Percentiles rank a stretch among this genome's conserved stretches.
Conservation (phyloP, 164 flowering plant genomes). For the Kalanchoe fedtschenkoi region DNA sequence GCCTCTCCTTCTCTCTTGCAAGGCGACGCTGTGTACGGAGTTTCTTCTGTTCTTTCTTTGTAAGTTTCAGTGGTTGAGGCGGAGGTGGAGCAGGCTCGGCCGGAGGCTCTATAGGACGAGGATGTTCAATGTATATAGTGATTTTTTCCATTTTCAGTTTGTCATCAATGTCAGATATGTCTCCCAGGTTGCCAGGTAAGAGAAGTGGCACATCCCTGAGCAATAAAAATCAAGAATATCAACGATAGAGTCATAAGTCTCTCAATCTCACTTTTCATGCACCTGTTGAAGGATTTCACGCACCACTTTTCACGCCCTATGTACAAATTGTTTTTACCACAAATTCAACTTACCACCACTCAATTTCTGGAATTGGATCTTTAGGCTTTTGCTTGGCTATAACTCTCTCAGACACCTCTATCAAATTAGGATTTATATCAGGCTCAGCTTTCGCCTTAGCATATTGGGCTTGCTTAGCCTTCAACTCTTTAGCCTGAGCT, state of each 20-base stretch:
- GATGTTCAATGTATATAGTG: conserved; percentile 81
- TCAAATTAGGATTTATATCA: conserved; percentile 91
- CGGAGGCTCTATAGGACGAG: conserved; percentile 94
- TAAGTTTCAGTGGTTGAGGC: conserved; percentile 88
- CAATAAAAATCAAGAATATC: background rate
- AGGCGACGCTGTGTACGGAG: conserved; percentile 86
- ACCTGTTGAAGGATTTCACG: background rate
- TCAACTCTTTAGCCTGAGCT: conserved; percentile 87
- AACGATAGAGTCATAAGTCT: background rate
- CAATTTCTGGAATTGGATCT: conserved; percentile 81
- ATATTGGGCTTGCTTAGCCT: conserved; percentile 79
- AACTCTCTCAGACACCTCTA: conserved; percentile 86
- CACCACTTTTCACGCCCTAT: conserved; percentile 7
- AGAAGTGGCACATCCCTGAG: conserved; percentile 71
- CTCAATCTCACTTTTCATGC: background rate
- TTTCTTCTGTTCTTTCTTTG: conserved; percentile 95
- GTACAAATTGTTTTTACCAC: background rate
- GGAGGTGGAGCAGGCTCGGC: conserved; percentile 95
- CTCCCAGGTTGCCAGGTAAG: conserved; percentile 46
- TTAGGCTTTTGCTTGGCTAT: conserved; percentile 67
- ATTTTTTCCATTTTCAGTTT: conserved; percentile 64
- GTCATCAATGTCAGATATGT: conserved; percentile 29
- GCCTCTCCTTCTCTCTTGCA: conserved; percentile 81
- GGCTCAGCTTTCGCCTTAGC: conserved; percentile 88
- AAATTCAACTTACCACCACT: conserved; percentile 75